Percentiles rank a stretch among this genome's conserved stretches.
Conservation (phyloP, 768 basidiomycete genomes). For the Boletellus emodensis region DNA sequence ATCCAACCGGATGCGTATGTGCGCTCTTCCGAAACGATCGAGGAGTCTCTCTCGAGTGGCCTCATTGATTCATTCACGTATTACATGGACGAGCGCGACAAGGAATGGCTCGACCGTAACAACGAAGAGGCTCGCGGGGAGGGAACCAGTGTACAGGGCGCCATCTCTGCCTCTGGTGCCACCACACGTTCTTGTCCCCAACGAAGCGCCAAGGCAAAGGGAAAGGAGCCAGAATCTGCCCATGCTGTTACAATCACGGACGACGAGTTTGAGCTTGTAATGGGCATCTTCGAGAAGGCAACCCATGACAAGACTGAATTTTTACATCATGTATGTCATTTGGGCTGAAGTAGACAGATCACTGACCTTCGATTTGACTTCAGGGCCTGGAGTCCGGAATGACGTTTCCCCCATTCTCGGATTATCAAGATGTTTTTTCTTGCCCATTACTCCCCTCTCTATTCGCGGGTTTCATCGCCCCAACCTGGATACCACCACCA, state of each 20-base stretch:
- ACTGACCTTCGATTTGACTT: background rate
- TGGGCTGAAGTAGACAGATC: background rate
- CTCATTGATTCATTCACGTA: conserved; percentile 79
- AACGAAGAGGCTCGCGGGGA: conserved; percentile 84
- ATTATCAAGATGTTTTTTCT: conserved; percentile 69
- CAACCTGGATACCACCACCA: conserved; percentile 65
- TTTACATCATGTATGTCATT: conserved; percentile 73
- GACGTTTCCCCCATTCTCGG: conserved; percentile 66
- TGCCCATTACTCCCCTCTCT: conserved; percentile 52
- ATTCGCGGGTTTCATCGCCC: conserved; percentile 67
- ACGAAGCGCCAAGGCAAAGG: conserved; percentile 74
- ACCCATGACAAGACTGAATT: conserved; percentile 87
- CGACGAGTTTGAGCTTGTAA: conserved; percentile 92
- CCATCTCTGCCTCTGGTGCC: conserved; percentile 47
- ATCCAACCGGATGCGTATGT: conserved; percentile 60
- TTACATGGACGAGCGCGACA: conserved; percentile 94
- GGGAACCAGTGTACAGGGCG: conserved; percentile 76
- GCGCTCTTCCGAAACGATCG: conserved; percentile 80
- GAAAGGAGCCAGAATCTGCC: conserved; percentile 72
- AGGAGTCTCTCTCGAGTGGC: conserved; percentile 60
- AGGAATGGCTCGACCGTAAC: conserved; percentile 90
- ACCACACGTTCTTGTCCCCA: conserved; percentile 53
- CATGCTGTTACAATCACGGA: conserved; percentile 72
- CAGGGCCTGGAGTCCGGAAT: conserved; percentile 65
- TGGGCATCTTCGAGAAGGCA: conserved; percentile 90